Evolutionary conservation across 306 rosid genomes (phyloP).

Genomic region (Clitoria ternatea): DNA sequence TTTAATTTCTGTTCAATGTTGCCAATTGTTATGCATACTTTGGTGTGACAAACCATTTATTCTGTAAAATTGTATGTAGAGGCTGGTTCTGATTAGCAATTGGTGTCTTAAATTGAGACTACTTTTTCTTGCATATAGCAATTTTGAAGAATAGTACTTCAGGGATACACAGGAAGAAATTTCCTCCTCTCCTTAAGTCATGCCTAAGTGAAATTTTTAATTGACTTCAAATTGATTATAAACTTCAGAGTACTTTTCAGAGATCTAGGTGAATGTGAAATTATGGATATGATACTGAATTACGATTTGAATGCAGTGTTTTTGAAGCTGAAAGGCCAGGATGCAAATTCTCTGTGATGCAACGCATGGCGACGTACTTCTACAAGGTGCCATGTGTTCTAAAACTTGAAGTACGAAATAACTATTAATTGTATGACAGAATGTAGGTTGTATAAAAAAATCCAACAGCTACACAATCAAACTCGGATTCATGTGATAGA

Average conservation of each 20-base stretch:
- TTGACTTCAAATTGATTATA: background rate
- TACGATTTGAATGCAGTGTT: slow-evolving; percentile 59
- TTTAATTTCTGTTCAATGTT: background rate
- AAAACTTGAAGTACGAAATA: background rate
- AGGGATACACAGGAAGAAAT: background rate
- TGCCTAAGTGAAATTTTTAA: slow-evolving; percentile 4
- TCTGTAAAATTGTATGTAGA: slow-evolving; percentile 11
- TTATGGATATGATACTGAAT: slow-evolving; percentile 16
- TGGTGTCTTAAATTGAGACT: background rate
- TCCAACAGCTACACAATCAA: background rate
- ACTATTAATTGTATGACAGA: slow-evolving; percentile 6
- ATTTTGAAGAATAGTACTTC: background rate
- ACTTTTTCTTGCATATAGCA: background rate
- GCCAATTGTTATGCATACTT: background rate
- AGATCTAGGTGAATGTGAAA: slow-evolving; percentile 13
- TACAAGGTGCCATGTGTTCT: slow-evolving; percentile 53
- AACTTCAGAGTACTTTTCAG: background rate
- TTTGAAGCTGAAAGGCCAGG: slow-evolving; percentile 96
- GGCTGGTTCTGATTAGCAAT: background rate
- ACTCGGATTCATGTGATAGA: background rate
- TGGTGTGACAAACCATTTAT: background rate
- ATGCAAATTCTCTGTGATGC: slow-evolving; percentile 61
- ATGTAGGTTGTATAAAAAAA: background rate
- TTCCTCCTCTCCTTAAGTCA: background rate
- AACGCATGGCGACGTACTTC: slow-evolving; percentile 75